Conservation (phyloP, 2,329 filamentous ascomycete genomes). For the Cladosporium phlei region DNA sequence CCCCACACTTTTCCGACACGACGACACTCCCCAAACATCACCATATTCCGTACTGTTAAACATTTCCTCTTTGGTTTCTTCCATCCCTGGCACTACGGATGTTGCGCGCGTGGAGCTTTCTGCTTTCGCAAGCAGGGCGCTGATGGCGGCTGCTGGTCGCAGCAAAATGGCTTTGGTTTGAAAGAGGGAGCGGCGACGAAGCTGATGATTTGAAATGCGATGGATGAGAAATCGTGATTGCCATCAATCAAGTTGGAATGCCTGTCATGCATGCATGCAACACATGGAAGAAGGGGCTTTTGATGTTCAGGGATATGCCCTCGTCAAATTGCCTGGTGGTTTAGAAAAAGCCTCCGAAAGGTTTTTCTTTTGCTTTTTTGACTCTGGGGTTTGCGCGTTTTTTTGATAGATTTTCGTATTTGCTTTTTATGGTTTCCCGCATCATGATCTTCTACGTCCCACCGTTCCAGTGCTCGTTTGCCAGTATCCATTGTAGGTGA, state of each 20-base stretch:
- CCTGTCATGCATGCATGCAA: too few species aligned
- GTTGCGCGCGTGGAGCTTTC: background rate
- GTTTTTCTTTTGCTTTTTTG: too few species aligned
- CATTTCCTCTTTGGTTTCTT: slow-evolving; percentile 3
- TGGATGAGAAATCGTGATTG: background rate
- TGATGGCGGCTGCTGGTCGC: background rate
- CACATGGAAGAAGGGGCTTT: slow-evolving; percentile 4
- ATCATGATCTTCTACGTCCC: too few species aligned
- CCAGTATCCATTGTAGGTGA: too few species aligned
- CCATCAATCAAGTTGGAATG: background rate
- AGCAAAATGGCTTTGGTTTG: background rate
- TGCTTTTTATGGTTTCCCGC: too few species aligned
- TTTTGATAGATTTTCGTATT: slow-evolving; percentile 8
- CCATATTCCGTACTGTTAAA: slow-evolving; percentile 11
- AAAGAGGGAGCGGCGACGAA: background rate
- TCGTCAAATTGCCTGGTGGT: slow-evolving; percentile 1
- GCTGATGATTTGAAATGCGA: too few species aligned
- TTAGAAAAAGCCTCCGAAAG: background rate
- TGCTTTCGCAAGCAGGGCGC: background rate
- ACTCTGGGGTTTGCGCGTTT: background rate
- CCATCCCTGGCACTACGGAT: slow-evolving; percentile 4
- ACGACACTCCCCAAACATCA: slow-evolving; percentile 11
- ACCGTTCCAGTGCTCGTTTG: too few species aligned
- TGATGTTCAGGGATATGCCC: slow-evolving; percentile 9
- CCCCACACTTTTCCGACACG: background rate